phyloP scores from a whole-genome alignment of 768 basidiomycete genomes.

The Mycena rosella region DNA sequence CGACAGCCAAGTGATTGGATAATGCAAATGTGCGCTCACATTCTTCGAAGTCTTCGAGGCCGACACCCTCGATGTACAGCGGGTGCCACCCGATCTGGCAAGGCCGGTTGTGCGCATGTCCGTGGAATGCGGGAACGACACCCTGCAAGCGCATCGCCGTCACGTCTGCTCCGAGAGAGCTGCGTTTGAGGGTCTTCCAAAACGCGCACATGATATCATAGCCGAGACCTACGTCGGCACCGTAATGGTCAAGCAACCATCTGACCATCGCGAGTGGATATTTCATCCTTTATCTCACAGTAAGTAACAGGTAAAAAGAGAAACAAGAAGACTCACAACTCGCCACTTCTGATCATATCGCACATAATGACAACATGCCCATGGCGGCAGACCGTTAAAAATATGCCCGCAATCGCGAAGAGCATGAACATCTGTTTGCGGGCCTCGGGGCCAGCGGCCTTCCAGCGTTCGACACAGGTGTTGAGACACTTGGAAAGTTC shows the following conservation, averaged over 20 bases:
- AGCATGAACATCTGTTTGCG: no score
- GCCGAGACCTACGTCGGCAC: neutral
- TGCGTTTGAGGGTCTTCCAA: neutral
- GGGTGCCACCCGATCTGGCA: conserved; percentile 43
- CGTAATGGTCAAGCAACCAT: neutral
- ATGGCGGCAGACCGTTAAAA: no score
- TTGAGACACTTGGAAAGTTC: no score
- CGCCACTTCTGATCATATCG: neutral
- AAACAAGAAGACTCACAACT: neutral
- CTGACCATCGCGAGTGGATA: neutral
- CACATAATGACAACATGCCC: neutral
- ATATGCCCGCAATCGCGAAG: no score
- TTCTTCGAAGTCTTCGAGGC: conserved; percentile 46
- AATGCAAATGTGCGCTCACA: conserved; percentile 44
- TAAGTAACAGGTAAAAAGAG: neutral
- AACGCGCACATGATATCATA: conserved; percentile 1
- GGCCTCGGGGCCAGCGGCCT: no score
- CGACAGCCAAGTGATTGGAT: conserved; percentile 44
- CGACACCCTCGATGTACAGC: conserved; percentile 42
- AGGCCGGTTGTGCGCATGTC: conserved; percentile 43
- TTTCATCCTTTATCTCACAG: neutral
- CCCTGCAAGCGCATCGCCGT: neutral
- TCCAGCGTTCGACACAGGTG: no score
- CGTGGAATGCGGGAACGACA: conserved; percentile 28
- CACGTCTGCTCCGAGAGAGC: neutral